Percentiles rank a stretch among this genome's conserved stretches.
phyloP scores from a whole-genome alignment of 345 rosid species.

The Excoecaria agallocha region DNA sequence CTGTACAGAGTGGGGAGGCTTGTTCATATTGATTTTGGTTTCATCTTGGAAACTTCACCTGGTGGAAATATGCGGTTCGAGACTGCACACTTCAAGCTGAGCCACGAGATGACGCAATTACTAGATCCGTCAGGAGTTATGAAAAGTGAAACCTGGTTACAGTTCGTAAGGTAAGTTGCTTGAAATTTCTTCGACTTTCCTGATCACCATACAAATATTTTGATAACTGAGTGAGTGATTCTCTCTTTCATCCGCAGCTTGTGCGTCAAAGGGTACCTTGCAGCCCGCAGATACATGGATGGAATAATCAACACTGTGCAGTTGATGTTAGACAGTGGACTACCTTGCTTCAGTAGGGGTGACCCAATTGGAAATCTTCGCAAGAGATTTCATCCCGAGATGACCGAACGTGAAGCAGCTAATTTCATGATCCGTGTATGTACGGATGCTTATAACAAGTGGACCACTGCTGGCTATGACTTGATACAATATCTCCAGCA shows the following conservation, averaged over 20 bases:
- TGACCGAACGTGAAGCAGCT: conserved; percentile 98
- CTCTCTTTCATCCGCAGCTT: conserved; percentile 40
- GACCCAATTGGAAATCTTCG: conserved; percentile 97
- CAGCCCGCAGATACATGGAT: conserved; percentile 84
- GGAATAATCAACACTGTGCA: conserved; percentile 79
- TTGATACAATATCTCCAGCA: conserved; percentile 93
- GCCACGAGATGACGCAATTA: conserved; percentile 99
- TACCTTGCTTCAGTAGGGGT: conserved; percentile 96
- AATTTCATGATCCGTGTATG: conserved; percentile 81
- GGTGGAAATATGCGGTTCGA: conserved; percentile 98
- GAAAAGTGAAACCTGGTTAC: conserved; percentile 90
- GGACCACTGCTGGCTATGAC: conserved; percentile 95
- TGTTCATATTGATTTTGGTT: conserved; percentile 97
- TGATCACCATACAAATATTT: background rate
- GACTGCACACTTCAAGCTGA: conserved; percentile 96
- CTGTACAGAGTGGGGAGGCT: conserved; percentile 78
- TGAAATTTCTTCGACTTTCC: background rate
- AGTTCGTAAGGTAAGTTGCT: conserved; percentile 61
- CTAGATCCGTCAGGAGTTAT: conserved; percentile 86
- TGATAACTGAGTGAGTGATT: background rate
- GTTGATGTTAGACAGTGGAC: conserved; percentile 95
- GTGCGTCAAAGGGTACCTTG: conserved; percentile 88
- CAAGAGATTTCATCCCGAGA: conserved; percentile 92
- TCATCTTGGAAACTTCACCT: conserved; percentile 90
- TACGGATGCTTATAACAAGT: conserved; percentile 92